Evolutionary conservation across 768 basidiomycete species (phyloP).

Genomic region (Auriculariales sp.): DNA sequence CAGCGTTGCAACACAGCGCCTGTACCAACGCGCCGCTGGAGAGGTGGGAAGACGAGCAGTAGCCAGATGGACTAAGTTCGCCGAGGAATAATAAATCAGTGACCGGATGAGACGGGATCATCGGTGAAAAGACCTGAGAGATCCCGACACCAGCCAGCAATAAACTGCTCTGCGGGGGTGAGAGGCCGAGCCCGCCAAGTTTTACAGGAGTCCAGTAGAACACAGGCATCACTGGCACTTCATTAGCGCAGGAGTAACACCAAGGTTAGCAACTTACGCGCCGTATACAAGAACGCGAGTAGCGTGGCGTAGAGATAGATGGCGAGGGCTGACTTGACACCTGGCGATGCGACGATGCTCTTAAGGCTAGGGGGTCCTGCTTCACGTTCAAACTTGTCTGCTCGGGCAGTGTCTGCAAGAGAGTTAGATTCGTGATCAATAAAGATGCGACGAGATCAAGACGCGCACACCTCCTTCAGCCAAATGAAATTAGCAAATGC

Average conservation of each 20-base stretch:
- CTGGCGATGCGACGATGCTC: conserved; percentile 2
- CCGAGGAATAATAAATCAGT: too few species aligned
- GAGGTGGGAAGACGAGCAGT: conserved; percentile 4
- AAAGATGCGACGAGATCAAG: neutral
- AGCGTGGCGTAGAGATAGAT: conserved; percentile 3
- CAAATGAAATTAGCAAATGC: conserved; percentile 6
- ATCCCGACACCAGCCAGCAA: conserved; percentile 22
- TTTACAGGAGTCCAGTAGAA: conserved; percentile 24
- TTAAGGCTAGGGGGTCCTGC: neutral
- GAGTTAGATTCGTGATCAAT: neutral
- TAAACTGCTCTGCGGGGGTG: conserved; percentile 23
- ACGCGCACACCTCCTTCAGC: conserved; percentile 6
- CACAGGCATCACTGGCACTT: conserved; percentile 13
- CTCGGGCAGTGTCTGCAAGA: neutral
- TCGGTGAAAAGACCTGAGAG: too few species aligned
- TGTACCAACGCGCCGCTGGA: neutral
- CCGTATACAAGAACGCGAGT: conserved; percentile 2
- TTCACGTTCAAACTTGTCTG: neutral
- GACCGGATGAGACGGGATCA: too few species aligned
- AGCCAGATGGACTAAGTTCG: conserved; percentile 5
- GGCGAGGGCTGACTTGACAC: neutral
- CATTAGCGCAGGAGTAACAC: neutral
- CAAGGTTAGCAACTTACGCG: neutral
- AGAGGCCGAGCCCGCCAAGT: conserved; percentile 23
- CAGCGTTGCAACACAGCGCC: neutral